Evolutionary conservation across 306 rosid species (phyloP).

Genomic region (Crotalaria pallida): DNA sequence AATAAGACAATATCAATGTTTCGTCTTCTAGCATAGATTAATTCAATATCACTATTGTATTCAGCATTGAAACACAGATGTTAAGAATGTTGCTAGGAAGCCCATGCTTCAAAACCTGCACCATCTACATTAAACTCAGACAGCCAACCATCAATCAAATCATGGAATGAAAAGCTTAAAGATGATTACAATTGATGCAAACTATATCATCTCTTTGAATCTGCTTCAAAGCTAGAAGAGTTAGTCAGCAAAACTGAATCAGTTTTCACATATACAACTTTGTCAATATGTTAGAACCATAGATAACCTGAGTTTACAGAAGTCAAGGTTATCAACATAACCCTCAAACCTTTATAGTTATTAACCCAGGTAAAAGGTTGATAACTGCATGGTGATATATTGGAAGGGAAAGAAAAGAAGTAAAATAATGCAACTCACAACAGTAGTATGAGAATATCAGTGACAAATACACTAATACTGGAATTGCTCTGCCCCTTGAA

Average conservation of each 20-base stretch:
- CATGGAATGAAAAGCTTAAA: conserved; percentile 18
- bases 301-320: conserved; percentile 6
- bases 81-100: conserved; percentile 33
- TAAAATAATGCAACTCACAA: conserved; percentile 9
- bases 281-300: not conserved
- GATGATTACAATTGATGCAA: not conserved
- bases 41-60: not conserved
- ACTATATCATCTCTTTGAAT: conserved; percentile 21
- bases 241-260: conserved; percentile 12
- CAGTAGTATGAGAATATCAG: not conserved
- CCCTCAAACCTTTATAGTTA: not conserved
- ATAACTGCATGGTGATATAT: not conserved
- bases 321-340: not conserved
- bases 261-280: not conserved
- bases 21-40: conserved; percentile 17
- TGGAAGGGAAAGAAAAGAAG: conserved; percentile 20
- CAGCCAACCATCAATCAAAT: conserved; percentile 14
- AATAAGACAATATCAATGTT: conserved; percentile 25
- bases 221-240: conserved; percentile 35
- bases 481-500: not conserved
- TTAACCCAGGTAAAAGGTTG: not conserved
- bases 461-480: conserved; percentile 4
- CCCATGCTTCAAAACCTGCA: conserved; percentile 54
- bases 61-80: conserved; percentile 18
- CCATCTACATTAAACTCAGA: conserved; percentile 35